Conservation (phyloP, 1,284 basidiomycete genomes). For the Leccinum griseonigrum region DNA sequence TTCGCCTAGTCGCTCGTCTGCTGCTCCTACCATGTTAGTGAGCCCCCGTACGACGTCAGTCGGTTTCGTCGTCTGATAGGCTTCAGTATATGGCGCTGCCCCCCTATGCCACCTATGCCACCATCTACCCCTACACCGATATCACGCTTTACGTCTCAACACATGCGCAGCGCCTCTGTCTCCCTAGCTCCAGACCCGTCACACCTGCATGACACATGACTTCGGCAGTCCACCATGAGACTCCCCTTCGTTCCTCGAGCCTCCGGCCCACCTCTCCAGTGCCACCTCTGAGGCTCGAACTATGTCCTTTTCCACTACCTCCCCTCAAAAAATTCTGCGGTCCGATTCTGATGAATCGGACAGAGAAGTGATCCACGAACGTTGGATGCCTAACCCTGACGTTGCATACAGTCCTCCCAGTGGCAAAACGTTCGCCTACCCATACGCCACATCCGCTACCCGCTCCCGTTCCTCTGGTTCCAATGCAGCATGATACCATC, state of each 20-base stretch:
- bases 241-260: constrained; percentile 33
- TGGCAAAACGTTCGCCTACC: constrained; percentile 29
- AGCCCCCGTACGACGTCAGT: constrained; percentile 31
- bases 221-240: constrained; percentile 35
- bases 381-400: constrained; percentile 47
- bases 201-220: constrained; percentile 42
- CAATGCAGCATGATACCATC: too few relatives aligned
- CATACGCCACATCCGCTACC: constrained; percentile 27
- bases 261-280: constrained; percentile 39
- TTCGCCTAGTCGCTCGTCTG: constrained; percentile 28
- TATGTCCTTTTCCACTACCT: constrained; percentile 39
- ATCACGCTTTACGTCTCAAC: constrained; percentile 47
- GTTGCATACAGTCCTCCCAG: constrained; percentile 33
- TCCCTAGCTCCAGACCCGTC: constrained; percentile 46
- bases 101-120: constrained; percentile 32
- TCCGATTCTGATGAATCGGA: constrained; percentile 52
- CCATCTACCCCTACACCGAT: constrained; percentile 37
- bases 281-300: constrained; percentile 44
- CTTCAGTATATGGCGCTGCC: constrained; percentile 32
- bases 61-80: constrained; percentile 37
- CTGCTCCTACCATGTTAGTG: constrained; percentile 21
- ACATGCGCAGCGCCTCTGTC: constrained; percentile 44
- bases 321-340: constrained; percentile 46
- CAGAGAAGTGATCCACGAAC: constrained; percentile 44
- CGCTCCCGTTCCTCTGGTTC: constrained; percentile 35